Conservation (phyloP, 192 early-diverging fungal genomes). For the Gamsiella multidivaricata region DNA sequence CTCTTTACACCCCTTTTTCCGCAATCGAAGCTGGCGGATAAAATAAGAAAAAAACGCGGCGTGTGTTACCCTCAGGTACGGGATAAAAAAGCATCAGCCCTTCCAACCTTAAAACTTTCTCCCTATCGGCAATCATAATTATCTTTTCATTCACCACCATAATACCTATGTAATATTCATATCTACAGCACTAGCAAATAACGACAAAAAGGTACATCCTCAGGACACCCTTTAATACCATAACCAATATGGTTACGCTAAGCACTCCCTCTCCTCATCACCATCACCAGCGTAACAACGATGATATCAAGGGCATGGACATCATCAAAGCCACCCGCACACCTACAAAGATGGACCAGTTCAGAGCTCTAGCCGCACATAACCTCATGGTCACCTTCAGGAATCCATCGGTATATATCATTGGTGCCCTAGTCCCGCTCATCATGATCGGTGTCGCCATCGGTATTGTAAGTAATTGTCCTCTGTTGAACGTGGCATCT, state of each 20-base stretch:
- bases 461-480: constrained; percentile 41
- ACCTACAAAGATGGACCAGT: constrained; percentile 42
- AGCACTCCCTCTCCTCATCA: neutral
- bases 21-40: no score
- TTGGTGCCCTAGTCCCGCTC: constrained; percentile 39
- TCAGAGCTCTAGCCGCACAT: constrained; percentile 28
- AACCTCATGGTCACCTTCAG: constrained; percentile 37
- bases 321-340: constrained; percentile 43
- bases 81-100: no score
- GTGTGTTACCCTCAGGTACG: no score
- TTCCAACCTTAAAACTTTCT: no score
- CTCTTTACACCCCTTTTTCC: no score
- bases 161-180: no score
- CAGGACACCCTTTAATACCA: neutral
- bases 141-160: no score
- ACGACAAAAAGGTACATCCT: no score
- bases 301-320: constrained; percentile 35
- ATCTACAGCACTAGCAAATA: no score
- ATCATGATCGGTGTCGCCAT: constrained; percentile 46
- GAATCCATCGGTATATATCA: constrained; percentile 25
- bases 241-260: neutral
- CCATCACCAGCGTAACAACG: constrained; percentile 1
- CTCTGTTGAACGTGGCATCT: neutral
- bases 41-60: no score
- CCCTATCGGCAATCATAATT: no score